phyloP scores from a whole-genome alignment of 345 rosid genomes.

The Conringia planisiliqua region DNA sequence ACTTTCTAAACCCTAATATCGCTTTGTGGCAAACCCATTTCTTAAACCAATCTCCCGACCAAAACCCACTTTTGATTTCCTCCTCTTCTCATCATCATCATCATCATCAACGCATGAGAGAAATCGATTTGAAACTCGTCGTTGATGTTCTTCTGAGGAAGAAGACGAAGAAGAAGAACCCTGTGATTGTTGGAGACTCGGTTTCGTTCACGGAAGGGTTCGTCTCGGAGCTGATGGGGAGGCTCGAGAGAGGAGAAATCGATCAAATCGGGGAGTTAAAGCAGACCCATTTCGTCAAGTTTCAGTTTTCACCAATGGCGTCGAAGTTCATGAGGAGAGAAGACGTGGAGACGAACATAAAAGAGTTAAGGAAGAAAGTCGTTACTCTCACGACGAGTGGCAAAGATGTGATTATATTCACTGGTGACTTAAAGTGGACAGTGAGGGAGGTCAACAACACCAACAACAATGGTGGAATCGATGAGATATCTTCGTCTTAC shows the following conservation, averaged over 20 bases:
- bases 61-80: conserved; percentile 41
- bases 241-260: conserved; percentile 66
- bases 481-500: conserved; percentile 31
- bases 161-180: conserved; percentile 55
- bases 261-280: conserved; percentile 49
- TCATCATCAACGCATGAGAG: conserved; percentile 37
- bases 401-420: conserved; percentile 58
- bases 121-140: conserved; percentile 59
- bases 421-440: conserved; percentile 82
- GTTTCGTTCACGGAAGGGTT: conserved; percentile 55
- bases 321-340: conserved; percentile 66
- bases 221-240: conserved; percentile 48
- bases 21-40: conserved; percentile 65
- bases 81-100: conserved; percentile 6
- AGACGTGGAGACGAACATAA: conserved; percentile 57
- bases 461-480: conserved; percentile 16
- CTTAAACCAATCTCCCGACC: conserved; percentile 47
- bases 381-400: conserved; percentile 41
- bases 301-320: conserved; percentile 62
- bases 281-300: conserved; percentile 54
- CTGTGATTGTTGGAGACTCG: conserved; percentile 71
- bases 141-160: conserved; percentile 60
- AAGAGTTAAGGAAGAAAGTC: conserved; percentile 60
- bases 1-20: conserved; percentile 42
- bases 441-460: conserved; percentile 24